Evolutionary conservation across 139 green algal genomes (phyloP).

Genomic region (Pedinophyceae sp.): DNA sequence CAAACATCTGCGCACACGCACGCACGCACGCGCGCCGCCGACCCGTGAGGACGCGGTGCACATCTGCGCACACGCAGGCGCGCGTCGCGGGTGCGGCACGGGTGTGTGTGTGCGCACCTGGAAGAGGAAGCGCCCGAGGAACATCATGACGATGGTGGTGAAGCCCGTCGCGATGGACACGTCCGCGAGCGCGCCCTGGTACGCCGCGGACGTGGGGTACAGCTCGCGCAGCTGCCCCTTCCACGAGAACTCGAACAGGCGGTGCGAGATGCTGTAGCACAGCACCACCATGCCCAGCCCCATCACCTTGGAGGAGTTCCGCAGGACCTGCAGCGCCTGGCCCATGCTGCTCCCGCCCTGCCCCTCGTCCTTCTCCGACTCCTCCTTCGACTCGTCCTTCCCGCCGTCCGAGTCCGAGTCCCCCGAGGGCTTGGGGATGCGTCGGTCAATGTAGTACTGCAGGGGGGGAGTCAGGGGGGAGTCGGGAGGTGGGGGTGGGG

Average conservation of each 20-base stretch:
- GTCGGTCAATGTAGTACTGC: conserved; percentile 8
- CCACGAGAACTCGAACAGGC: conserved; percentile 76
- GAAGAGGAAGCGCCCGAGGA: conserved; percentile 61
- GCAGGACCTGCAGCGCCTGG: conserved; percentile 39
- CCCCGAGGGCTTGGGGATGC: background rate
- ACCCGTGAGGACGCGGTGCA: too few species aligned
- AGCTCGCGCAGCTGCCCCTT: conserved; percentile 67
- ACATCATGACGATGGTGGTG: conserved; percentile 57
- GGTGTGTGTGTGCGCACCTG: too few species aligned
- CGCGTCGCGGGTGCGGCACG: too few species aligned
- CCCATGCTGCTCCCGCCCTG: conserved; percentile 31
- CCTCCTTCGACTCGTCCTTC: background rate
- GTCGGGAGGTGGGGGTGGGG: too few species aligned
- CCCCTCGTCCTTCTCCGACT: conserved; percentile 34
- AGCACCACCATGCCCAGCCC: conserved; percentile 60
- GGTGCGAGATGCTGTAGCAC: conserved; percentile 49
- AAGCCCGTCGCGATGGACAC: conserved; percentile 57
- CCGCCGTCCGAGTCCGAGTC: conserved; percentile 14
- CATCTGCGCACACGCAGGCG: too few species aligned
- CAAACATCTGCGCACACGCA: too few species aligned
- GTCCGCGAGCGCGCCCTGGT: conserved; percentile 54
- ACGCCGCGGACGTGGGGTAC: conserved; percentile 43
- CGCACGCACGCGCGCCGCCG: too few species aligned
- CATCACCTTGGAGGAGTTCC: conserved; percentile 37
- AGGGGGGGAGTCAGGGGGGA: too few species aligned